A percentile compares a stretch with the other conserved stretches of the same genome.
phyloP scores from a whole-genome alignment of 768 basidiomycete genomes.

The Gautieria morchelliformis region DNA sequence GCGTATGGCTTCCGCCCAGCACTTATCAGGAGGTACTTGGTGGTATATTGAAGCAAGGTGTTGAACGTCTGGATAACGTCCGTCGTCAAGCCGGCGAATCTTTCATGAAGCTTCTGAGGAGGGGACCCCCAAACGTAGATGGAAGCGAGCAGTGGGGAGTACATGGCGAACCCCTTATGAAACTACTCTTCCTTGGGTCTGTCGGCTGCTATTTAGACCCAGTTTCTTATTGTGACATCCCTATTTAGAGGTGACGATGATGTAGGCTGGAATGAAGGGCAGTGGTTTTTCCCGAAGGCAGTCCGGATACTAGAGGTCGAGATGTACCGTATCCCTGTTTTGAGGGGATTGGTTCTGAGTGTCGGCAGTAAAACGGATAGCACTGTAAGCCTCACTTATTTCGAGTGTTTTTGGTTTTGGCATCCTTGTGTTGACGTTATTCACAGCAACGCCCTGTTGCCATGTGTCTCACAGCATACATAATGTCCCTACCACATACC shows the following conservation, averaged over 20 bases:
- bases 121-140: constrained; percentile 24
- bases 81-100: constrained; percentile 68
- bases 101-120: constrained; percentile 40
- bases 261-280: constrained; percentile 58
- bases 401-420: constrained; percentile 9
- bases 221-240: background rate
- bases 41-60: constrained; percentile 77
- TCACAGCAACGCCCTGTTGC: constrained; percentile 61
- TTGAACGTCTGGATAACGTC: constrained; percentile 87
- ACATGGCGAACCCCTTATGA: constrained; percentile 36
- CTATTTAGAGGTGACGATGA: constrained; percentile 25
- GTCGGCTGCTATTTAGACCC: constrained; percentile 1
- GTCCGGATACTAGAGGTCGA: constrained; percentile 54
- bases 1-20: constrained; percentile 49
- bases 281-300: constrained; percentile 66
- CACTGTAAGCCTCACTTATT: constrained; percentile 45
- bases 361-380: constrained; percentile 78
- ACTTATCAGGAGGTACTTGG: constrained; percentile 49
- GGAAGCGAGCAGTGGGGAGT: constrained; percentile 38
- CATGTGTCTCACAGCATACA: constrained; percentile 49
- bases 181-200: constrained; percentile 46
- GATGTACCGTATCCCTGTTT: constrained; percentile 50
- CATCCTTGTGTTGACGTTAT: constrained; percentile 10
- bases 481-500: constrained; percentile 39
- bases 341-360: constrained; percentile 69